A percentile compares a stretch with the other conserved stretches of the same genome.
These are phyloP conservation scores for Plasmodium inui DNA, from an alignment of 169 alveolate genomes.

Conservation along the genomic window DNA sequence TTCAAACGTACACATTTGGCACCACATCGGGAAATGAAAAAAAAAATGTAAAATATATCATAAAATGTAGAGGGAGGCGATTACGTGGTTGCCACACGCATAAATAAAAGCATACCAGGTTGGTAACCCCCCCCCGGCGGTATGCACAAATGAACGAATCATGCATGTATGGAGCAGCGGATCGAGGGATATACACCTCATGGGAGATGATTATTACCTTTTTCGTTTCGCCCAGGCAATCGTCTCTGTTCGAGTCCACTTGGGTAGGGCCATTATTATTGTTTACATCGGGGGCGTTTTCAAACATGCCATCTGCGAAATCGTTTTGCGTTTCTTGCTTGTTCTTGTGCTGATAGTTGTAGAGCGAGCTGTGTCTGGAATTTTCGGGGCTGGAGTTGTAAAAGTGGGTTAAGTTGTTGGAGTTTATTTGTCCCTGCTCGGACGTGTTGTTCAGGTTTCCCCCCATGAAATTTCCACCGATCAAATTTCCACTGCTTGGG, in stretches of 20 bases:
- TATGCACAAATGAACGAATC: neutral
- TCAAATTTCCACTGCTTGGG: neutral
- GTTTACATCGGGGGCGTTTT: constrained; percentile 1
- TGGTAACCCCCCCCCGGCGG: neutral
- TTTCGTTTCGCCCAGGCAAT: neutral
- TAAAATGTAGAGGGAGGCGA: neutral
- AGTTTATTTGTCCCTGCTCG: constrained; percentile 42
- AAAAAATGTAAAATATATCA: too few species aligned
- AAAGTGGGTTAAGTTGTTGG: constrained; percentile 51
- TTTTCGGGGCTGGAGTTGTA: constrained; percentile 66
- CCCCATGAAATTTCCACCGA: neutral
- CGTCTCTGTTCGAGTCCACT: neutral
- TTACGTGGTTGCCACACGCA: neutral
- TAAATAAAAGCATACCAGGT: neutral
- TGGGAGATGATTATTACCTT: neutral
- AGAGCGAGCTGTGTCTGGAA: constrained; percentile 17
- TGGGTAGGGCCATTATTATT: neutral
- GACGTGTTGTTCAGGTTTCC: constrained; percentile 1
- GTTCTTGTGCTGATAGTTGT: constrained; percentile 50
- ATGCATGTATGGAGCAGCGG: neutral
- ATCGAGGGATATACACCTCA: neutral
- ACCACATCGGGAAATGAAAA: too few species aligned
- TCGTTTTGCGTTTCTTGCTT: constrained; percentile 14
- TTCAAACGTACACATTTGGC: too few species aligned
- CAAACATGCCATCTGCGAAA: constrained; percentile 18